These are phyloP conservation scores for Rachicladosporium sp. DNA, from an alignment of 2,329 filamentous ascomycete species.

Conservation along the genomic window DNA sequence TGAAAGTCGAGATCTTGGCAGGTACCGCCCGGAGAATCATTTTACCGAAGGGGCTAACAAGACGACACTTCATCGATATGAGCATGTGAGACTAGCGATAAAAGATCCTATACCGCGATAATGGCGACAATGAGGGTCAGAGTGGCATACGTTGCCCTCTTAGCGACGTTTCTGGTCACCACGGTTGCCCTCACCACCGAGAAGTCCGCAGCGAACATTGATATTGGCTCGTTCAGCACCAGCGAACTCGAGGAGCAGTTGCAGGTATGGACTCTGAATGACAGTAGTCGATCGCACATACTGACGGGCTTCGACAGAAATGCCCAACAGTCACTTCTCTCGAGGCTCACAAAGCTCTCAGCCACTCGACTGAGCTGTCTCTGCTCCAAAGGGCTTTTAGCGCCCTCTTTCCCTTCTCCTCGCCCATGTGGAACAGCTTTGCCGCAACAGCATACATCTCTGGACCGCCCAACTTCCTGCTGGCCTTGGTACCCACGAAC, in stretches of 20 bases:
- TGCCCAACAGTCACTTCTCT: slow-evolving; percentile 72
- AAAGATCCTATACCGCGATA: too few species aligned
- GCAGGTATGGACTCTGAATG: slow-evolving; percentile 39
- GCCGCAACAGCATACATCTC: slow-evolving; percentile 95
- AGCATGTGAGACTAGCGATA: too few species aligned
- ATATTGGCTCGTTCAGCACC: slow-evolving; percentile 30
- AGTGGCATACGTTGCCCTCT: too few species aligned
- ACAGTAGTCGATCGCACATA: background rate
- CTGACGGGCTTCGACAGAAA: slow-evolving; percentile 40
- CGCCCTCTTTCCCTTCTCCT: slow-evolving; percentile 66
- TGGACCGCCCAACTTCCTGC: slow-evolving; percentile 85
- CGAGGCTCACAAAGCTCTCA: slow-evolving; percentile 36
- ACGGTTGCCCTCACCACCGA: slow-evolving; percentile 1
- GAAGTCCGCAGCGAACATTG: slow-evolving; percentile 2
- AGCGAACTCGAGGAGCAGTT: slow-evolving; percentile 62
- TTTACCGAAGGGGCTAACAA: too few species aligned
- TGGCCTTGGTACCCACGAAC: slow-evolving; percentile 85
- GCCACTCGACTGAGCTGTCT: slow-evolving; percentile 31
- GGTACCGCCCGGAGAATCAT: too few species aligned
- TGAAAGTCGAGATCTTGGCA: too few species aligned
- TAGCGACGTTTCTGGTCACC: too few species aligned
- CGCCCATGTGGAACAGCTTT: slow-evolving; percentile 82
- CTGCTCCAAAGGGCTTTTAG: slow-evolving; percentile 64
- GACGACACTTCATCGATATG: too few species aligned
- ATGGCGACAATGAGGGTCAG: too few species aligned